A percentile compares a stretch with the other conserved stretches of the same genome.
Evolutionary conservation across 495 filamentous ascomycete genomes (phyloP).

Genomic region (Cercophora samala): DNA sequence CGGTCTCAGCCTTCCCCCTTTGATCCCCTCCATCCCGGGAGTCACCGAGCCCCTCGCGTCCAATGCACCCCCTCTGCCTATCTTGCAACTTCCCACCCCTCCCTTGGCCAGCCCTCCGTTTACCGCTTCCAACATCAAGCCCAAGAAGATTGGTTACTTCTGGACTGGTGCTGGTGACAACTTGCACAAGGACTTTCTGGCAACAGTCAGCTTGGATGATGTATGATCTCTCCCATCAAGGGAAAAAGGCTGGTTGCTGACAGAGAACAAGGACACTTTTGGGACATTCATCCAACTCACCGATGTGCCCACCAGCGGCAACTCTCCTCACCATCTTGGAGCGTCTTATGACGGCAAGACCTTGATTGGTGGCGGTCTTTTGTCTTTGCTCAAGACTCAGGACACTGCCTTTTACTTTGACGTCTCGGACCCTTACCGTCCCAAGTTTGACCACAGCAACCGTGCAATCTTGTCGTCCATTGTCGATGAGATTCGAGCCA

Average conservation of each 20-base stretch:
- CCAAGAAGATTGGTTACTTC: constrained; percentile 66
- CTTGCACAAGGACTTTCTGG: constrained; percentile 59
- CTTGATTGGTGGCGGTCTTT: constrained; percentile 56
- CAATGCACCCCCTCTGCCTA: constrained; percentile 53
- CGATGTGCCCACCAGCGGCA: constrained; percentile 59
- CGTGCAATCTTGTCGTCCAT: constrained; percentile 55
- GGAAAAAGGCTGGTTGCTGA: constrained; percentile 10
- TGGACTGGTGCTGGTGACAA: constrained; percentile 62
- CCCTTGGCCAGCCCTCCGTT: constrained; percentile 54
- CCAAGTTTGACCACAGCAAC: constrained; percentile 58
- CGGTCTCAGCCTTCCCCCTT: constrained; percentile 31
- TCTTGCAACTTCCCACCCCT: constrained; percentile 58
- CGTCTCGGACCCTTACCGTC: constrained; percentile 54
- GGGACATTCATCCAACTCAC: constrained; percentile 56
- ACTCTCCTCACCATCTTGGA: constrained; percentile 60
- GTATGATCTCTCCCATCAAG: constrained; percentile 23
- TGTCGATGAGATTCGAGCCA: constrained; percentile 61
- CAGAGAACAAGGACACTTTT: constrained; percentile 49
- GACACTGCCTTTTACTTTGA: constrained; percentile 66
- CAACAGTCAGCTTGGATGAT: constrained; percentile 59
- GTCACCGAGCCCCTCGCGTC: constrained; percentile 53
- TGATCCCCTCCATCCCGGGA: constrained; percentile 58
- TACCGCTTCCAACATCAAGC: constrained; percentile 52
- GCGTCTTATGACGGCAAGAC: constrained; percentile 58
- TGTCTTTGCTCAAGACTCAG: constrained; percentile 61